A percentile compares a stretch with the other conserved stretches of the same genome.
Evolutionary conservation across 1,284 basidiomycete genomes (phyloP).

Genomic region (Butyriboletus appendiculatus): DNA sequence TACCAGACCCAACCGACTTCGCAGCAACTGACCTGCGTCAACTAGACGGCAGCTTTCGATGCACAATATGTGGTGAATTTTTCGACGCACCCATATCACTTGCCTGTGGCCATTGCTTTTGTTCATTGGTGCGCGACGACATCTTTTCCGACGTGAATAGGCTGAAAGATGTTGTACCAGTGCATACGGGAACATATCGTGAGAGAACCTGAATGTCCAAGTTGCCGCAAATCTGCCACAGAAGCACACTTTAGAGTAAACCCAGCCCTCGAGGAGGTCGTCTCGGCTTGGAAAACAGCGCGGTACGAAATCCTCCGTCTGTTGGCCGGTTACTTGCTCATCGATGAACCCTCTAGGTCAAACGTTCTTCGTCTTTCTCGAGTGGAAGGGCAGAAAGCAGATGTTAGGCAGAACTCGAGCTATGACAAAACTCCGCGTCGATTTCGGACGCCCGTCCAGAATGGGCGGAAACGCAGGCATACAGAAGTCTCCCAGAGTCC

Average conservation of each 20-base stretch:
- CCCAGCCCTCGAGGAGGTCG: constrained; percentile 56
- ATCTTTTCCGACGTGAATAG: neutral
- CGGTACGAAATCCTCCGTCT: constrained; percentile 44
- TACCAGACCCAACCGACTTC: constrained; percentile 72
- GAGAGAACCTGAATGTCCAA: constrained; percentile 63
- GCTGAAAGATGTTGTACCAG: constrained; percentile 39
- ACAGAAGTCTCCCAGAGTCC: constrained; percentile 15
- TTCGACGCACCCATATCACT: constrained; percentile 71
- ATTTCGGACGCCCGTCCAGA: constrained; percentile 15
- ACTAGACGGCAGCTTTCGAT: constrained; percentile 65
- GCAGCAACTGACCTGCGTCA: constrained; percentile 55
- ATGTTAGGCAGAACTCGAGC: constrained; percentile 22
- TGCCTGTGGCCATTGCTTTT: constrained; percentile 74
- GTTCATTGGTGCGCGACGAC: constrained; percentile 59
- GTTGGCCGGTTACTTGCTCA: neutral
- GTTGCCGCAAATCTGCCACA: constrained; percentile 55
- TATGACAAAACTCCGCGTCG: constrained; percentile 31
- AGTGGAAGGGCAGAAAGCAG: constrained; percentile 19
- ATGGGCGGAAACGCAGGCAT: constrained; percentile 30
- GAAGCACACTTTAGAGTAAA: constrained; percentile 64
- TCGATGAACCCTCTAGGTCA: constrained; percentile 33
- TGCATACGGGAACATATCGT: constrained; percentile 62
- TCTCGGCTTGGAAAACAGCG: constrained; percentile 61
- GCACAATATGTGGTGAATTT: constrained; percentile 70
- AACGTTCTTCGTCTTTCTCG: constrained; percentile 43